Conservation (phyloP, 1,139 yeast species). For the Hansenula lynferdii region DNA sequence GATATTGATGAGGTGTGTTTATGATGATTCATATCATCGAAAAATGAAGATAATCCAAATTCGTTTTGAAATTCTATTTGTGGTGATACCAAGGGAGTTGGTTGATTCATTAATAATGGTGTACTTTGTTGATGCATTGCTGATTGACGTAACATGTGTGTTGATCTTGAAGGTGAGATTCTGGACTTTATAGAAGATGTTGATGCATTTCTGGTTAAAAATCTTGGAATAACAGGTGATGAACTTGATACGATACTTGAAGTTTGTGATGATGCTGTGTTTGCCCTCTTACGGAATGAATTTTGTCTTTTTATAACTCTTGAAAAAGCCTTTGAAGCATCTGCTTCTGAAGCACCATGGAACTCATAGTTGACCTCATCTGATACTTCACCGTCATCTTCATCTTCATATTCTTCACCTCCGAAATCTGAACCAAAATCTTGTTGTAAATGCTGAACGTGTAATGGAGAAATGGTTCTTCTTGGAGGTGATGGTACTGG, state of each 20-base stretch:
- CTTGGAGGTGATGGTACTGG: slow-evolving; percentile 17
- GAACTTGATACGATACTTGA: slow-evolving; percentile 8
- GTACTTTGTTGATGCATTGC: neutral
- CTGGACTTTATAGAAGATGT: slow-evolving; percentile 14
- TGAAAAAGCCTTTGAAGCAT: slow-evolving; percentile 22
- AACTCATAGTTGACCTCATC: slow-evolving; percentile 7
- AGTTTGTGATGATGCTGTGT: slow-evolving; percentile 16
- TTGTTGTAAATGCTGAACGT: slow-evolving; percentile 2
- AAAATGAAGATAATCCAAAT: too few species aligned
- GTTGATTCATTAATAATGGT: neutral
- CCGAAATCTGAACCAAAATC: neutral
- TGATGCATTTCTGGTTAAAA: slow-evolving; percentile 17
- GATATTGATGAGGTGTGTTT: too few species aligned
- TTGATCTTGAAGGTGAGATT: slow-evolving; percentile 15
- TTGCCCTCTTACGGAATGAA: slow-evolving; percentile 17
- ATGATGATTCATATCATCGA: slow-evolving; percentile 7
- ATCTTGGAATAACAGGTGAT: slow-evolving; percentile 3
- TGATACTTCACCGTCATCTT: neutral
- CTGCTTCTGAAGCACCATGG: slow-evolving; percentile 14
- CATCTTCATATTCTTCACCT: neutral
- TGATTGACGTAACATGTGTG: neutral
- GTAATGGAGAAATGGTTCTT: slow-evolving; percentile 3
- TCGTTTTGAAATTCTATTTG: too few species aligned
- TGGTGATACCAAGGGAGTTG: neutral
- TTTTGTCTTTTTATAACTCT: slow-evolving; percentile 12